These are phyloP conservation scores for Colletotrichum sp. DNA, from an alignment of 2,329 filamentous ascomycete genomes.

Conservation along the genomic window DNA sequence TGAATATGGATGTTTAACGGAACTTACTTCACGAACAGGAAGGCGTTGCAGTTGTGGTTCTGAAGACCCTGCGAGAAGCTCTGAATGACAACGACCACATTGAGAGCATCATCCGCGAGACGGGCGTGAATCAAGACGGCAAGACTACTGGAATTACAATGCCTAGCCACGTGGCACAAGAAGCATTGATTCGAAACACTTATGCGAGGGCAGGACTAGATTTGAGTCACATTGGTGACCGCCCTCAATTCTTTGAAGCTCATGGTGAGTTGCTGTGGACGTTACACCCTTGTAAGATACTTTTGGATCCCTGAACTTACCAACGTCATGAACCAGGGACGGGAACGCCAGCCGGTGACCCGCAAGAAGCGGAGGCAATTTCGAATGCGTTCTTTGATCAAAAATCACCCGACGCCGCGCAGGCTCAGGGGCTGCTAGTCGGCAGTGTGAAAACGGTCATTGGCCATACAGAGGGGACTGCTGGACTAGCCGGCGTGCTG, in stretches of 20 bases:
- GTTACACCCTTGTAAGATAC: slow-evolving; percentile 1
- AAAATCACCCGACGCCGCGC: background rate
- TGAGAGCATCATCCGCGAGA: slow-evolving; percentile 25
- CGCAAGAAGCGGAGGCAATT: slow-evolving; percentile 36
- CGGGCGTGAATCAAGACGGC: slow-evolving; percentile 27
- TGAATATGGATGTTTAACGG: background rate
- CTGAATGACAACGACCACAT: slow-evolving; percentile 34
- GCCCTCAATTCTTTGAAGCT: slow-evolving; percentile 26
- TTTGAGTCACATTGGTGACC: slow-evolving; percentile 8
- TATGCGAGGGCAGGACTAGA: slow-evolving; percentile 25
- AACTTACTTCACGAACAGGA: slow-evolving; percentile 56
- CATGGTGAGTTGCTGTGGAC: slow-evolving; percentile 41
- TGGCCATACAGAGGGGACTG: slow-evolving; percentile 28
- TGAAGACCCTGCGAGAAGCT: slow-evolving; percentile 51
- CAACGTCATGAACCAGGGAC: slow-evolving; percentile 28
- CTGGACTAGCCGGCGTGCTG: slow-evolving; percentile 29
- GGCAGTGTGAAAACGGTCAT: slow-evolving; percentile 31
- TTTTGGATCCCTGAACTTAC: background rate
- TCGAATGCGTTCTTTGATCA: background rate
- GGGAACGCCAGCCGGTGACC: slow-evolving; percentile 41
- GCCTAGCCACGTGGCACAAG: slow-evolving; percentile 34
- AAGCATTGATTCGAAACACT: slow-evolving; percentile 25
- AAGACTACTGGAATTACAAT: slow-evolving; percentile 33
- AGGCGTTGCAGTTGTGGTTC: slow-evolving; percentile 47
- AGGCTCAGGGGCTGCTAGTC: background rate